phyloP scores from a whole-genome alignment of 2,329 filamentous ascomycete species.

The Calycina herbarum region DNA sequence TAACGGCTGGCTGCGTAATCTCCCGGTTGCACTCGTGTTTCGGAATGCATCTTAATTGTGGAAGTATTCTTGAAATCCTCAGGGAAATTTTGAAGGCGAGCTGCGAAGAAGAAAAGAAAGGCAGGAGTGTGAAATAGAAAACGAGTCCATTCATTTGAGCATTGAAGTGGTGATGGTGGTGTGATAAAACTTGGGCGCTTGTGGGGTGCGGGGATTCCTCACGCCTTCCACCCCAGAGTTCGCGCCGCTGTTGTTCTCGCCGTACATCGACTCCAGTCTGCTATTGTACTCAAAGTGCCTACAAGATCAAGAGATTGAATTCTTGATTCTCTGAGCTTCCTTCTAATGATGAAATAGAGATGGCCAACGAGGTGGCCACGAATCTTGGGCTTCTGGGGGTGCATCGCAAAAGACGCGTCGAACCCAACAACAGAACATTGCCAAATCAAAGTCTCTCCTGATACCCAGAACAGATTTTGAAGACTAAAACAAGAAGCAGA shows the following conservation, averaged over 20 bases:
- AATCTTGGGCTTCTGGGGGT: neutral
- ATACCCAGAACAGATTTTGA: neutral
- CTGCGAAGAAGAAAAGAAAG: neutral
- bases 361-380: neutral
- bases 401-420: neutral
- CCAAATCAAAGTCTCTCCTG: neutral
- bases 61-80: neutral
- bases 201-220: neutral
- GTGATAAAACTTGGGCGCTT: neutral
- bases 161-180: neutral
- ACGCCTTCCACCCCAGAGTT: neutral
- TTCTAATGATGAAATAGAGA: neutral
- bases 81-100: neutral
- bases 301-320: neutral
- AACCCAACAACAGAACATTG: neutral
- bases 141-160: neutral
- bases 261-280: neutral
- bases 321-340: neutral
- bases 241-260: neutral
- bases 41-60: conserved; percentile 10
- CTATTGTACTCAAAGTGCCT: neutral
- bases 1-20: neutral
- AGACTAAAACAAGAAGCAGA: neutral
- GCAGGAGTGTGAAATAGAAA: neutral
- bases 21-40: conserved; percentile 20